phyloP scores from a whole-genome alignment of 2,329 filamentous ascomycete genomes.

The Aspergillus sp. region DNA sequence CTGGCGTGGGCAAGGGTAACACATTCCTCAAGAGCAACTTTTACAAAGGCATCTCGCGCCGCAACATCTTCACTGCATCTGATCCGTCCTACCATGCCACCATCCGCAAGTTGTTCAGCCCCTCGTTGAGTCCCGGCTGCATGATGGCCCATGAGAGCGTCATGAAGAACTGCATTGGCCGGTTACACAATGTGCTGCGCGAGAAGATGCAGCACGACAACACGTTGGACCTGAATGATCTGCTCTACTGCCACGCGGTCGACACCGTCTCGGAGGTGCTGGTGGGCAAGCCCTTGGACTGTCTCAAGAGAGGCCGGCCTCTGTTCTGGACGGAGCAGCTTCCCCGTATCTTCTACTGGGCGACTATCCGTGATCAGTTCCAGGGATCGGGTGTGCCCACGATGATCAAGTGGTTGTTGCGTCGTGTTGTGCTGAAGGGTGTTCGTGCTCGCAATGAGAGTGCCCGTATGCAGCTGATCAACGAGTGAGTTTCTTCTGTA shows the following conservation, averaged over 20 bases:
- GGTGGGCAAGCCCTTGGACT: slow-evolving; percentile 18
- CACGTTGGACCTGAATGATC: slow-evolving; percentile 13
- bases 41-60: slow-evolving; percentile 18
- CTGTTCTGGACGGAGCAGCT: slow-evolving; percentile 23
- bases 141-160: slow-evolving; percentile 17
- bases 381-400: slow-evolving; percentile 20
- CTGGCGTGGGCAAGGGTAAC: slow-evolving; percentile 12
- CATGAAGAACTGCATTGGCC: slow-evolving; percentile 15
- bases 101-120: slow-evolving; percentile 19
- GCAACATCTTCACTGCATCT: slow-evolving; percentile 19
- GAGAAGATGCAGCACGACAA: slow-evolving; percentile 3
- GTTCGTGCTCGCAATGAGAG: slow-evolving; percentile 15
- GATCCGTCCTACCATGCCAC: slow-evolving; percentile 18
- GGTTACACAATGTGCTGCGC: slow-evolving; percentile 14
- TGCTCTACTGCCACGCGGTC: slow-evolving; percentile 20
- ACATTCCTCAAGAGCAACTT: slow-evolving; percentile 19
- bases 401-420: slow-evolving; percentile 21
- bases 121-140: slow-evolving; percentile 16
- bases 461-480: slow-evolving; percentile 19
- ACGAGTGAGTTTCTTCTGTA: slow-evolving; percentile 13
- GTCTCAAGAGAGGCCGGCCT: slow-evolving; percentile 17
- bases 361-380: slow-evolving; percentile 20
- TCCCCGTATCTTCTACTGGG: slow-evolving; percentile 23
- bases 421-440: slow-evolving; percentile 19
- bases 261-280: slow-evolving; percentile 22